Base-by-base conservation (phyloP, 2,329 filamentous ascomycete genomes). In the Cordyceps tenuipes region DNA sequence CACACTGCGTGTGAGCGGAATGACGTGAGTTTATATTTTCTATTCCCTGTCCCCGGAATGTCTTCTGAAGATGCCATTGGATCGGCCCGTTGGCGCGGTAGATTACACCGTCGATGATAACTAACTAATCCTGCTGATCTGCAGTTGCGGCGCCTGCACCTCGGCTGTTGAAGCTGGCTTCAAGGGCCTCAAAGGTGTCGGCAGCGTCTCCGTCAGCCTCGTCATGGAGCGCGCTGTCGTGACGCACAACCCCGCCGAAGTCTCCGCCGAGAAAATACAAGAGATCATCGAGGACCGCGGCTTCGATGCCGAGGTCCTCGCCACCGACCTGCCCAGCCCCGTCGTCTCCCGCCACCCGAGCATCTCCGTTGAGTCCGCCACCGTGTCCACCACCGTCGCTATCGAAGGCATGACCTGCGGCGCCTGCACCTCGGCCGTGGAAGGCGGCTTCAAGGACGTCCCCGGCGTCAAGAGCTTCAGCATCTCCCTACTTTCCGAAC, bases 141-240 rank as follows among this genome's bases (percentile, higher is more conserved):
- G 82, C 80, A 85, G 82, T 64, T 99, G 94, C 76, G 92, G 93
- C 70, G 88, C 93, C 66, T 99, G 94, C 72, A 97, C 93, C 31
- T 95, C 92, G 49, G 88, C 94, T n/a, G 88, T 99, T 66, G 93
- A 97, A 79, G 84, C 88, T 62, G 94, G 89, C 65, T 96, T 99
- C 76, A 88, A 90, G 68, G 84, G 83, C 65, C 82, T 96, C 5
- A 80, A 88, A 44, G 93, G 94, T 59, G 86, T 94, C 10, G 89
- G 88, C 64, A 91, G 82, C 66, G 91, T 97, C 62, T 95, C 91
- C 10, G 89, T 99, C 68, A 96, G 91, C 71, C 78, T 99, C 67
- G 89, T 97, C 60, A 96, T 97, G 85, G 92, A 96, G 73, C 86
- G 93, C 62, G 94, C 93, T n/a, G 92, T 97, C 47, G 80, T 97